Conservation (phyloP, 805 yeast genomes). For the Saccharomycopsis fibuligera region DNA sequence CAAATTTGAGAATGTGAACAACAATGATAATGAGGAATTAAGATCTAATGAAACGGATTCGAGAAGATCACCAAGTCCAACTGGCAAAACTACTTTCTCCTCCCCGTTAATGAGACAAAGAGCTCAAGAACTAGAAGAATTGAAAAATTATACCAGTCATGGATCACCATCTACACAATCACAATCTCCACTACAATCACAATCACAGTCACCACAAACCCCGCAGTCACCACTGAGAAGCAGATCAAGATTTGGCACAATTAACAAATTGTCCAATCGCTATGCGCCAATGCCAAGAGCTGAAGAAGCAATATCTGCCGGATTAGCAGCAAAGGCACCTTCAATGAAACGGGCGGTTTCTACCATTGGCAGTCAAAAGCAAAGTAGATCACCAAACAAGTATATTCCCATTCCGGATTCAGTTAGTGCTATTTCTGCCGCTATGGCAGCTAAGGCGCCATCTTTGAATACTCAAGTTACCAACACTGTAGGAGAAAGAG, state of each 20-base stretch:
- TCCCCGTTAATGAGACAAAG: neutral
- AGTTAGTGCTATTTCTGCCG: constrained; percentile 19
- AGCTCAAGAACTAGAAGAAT: no score
- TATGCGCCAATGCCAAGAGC: constrained; percentile 14
- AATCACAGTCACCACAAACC: no score
- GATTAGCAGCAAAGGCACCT: constrained; percentile 15
- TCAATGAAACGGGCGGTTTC: neutral
- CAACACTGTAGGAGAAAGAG: constrained; percentile 18
- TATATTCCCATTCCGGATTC: constrained; percentile 21
- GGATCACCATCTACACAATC: neutral
- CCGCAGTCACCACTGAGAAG: neutral
- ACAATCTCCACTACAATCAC: no score
- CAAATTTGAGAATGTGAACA: no score
- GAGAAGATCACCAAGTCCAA: neutral
- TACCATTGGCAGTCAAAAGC: neutral
- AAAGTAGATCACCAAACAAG: neutral
- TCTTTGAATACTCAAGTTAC: constrained; percentile 5
- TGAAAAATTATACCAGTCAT: neutral
- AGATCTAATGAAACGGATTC: neutral
- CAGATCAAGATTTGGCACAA: constrained; percentile 4
- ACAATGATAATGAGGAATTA: no score
- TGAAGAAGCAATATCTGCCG: constrained; percentile 10
- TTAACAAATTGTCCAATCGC: constrained; percentile 1
- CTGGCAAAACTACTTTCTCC: no score
- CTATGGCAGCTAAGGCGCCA: constrained; percentile 20